phyloP scores from a whole-genome alignment of 306 rosid species.

The Prinsepia uniflora region DNA sequence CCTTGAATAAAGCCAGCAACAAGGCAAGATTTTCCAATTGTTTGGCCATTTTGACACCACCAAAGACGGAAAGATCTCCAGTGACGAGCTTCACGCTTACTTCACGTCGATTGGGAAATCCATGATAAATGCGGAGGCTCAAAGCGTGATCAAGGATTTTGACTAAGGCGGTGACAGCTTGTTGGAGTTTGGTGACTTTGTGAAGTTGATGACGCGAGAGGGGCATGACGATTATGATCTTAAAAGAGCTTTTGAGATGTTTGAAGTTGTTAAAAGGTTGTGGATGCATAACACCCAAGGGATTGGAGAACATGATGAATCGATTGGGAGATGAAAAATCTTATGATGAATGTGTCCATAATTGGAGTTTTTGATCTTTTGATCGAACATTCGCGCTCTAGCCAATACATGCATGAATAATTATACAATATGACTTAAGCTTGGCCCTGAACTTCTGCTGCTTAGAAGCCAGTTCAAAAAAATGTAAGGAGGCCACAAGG shows the following conservation, averaged over 20 bases:
- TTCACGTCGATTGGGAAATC: conserved; percentile 39
- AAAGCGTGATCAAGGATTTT: conserved; percentile 34
- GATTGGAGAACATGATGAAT: conserved; percentile 46
- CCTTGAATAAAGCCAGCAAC: too few relatives aligned
- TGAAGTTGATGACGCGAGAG: conserved; percentile 23
- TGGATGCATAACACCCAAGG: conserved; percentile 44
- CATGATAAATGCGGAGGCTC: conserved; percentile 31
- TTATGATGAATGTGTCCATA: conserved; percentile 45
- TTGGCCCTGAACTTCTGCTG: too few relatives aligned
- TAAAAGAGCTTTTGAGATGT: conserved; percentile 51
- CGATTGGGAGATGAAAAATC: conserved; percentile 47
- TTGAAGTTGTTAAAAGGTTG: conserved; percentile 50
- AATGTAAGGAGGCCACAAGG: conserved; percentile 42
- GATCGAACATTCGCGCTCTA: conserved; percentile 54
- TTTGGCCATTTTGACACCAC: conserved; percentile 45
- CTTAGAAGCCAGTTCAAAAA: conserved; percentile 54
- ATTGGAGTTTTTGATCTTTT: conserved; percentile 53
- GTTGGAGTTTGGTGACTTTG: conserved; percentile 43
- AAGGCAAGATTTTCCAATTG: too few relatives aligned
- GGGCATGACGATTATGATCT: conserved; percentile 27
- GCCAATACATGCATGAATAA: conserved; percentile 69
- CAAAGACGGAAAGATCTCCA: conserved; percentile 50
- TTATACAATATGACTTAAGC: conserved; percentile 47
- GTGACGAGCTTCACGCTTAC: conserved; percentile 44
- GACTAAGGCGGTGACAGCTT: conserved; percentile 42